Base-by-base conservation (phyloP, 306 rosid species). In the Psophocarpus tetragonolobus region DNA sequence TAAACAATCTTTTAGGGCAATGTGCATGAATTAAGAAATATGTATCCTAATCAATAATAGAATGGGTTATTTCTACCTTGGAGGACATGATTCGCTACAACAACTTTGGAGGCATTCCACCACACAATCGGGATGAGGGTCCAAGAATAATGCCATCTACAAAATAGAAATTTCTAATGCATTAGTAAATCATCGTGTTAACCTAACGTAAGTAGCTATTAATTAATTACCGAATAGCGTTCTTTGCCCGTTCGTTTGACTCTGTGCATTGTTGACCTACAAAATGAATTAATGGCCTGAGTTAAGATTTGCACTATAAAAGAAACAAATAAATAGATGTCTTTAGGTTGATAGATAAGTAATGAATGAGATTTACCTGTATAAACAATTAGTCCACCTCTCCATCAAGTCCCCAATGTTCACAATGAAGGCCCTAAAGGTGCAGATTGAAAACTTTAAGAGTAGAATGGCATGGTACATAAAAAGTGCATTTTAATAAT, bases 381-480 rank as follows among this genome's bases (percentile, higher is more conserved):
- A 65, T 65, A 65, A 38, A 65, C 71, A 65, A 38, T 65, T 65
- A 10, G 71, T 65, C 71, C 71, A 65, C 50, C 71, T 65, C 32
- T 65, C 71, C 71, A 65, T 65, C 32, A 65, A 65, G 32, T 65
- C 50, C 1, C 71, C 71, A 0, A 65, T 65, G 50, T 38, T 65
- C 11, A 65, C 71, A 65, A 65, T 20, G 38, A 65, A 65, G 4
- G 50, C 71, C 71, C 71, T 64, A 32, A 32, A 6, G 0, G 17
- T 2, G 42, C 68, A 7, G n/a, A 35, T 3, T 63, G 1, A 35
- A 7, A 63, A 33, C 26, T n/a, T 30, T 35, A 63, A 18, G 23
- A 33, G 6, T 29, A 8, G 27, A 0, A 56, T 23, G 32, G 6
- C 6, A 24, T 2, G 24, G 9, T 8, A 26, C 3, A 24, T 57